Conservation (phyloP, 2,329 filamentous ascomycete genomes). For the Rutstroemia sp. region DNA sequence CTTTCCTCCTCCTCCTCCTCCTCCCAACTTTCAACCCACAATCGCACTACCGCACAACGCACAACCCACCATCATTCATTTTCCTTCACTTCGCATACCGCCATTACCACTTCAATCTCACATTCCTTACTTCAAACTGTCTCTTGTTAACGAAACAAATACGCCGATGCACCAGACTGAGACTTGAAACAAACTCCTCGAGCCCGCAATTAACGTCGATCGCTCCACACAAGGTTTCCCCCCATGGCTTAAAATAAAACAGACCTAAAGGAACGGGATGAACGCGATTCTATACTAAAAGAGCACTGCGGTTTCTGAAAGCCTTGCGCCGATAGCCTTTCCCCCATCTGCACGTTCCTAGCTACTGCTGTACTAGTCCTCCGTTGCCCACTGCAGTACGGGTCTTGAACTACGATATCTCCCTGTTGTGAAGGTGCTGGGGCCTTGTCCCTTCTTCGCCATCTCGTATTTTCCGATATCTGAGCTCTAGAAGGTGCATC, state of each 20-base stretch:
- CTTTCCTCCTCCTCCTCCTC: background rate
- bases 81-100: background rate
- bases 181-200: constrained; percentile 1
- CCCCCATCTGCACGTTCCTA: background rate
- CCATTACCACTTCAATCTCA: background rate
- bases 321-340: background rate
- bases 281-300: background rate
- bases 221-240: background rate
- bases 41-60: background rate
- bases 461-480: background rate
- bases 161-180: background rate
- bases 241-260: constrained; percentile 1
- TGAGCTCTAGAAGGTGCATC: background rate
- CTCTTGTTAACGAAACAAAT: background rate
- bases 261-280: constrained; percentile 1
- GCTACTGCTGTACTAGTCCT: background rate
- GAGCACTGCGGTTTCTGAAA: background rate
- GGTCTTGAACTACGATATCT: too few relatives aligned
- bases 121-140: background rate
- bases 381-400: background rate
- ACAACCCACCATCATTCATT: background rate
- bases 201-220: background rate
- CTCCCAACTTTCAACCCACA: background rate
- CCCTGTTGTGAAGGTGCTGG: background rate
- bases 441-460: background rate